phyloP scores from a whole-genome alignment of 2,329 filamentous ascomycete species.

The Botrytis squamosa region DNA sequence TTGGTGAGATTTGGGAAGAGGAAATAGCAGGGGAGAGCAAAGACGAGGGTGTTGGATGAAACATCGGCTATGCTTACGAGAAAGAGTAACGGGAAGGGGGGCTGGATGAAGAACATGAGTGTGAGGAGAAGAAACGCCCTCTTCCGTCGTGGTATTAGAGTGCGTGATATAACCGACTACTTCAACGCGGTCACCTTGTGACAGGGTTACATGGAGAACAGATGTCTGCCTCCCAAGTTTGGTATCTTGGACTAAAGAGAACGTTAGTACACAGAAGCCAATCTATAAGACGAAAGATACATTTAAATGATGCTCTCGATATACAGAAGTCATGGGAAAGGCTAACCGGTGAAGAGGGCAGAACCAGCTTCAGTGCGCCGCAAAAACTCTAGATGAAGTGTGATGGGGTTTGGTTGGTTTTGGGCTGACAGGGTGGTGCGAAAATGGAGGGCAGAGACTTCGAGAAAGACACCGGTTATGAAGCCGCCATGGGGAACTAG shows the following conservation, averaged over 20 bases:
- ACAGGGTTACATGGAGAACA: slow-evolving; percentile 60
- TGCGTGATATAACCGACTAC: slow-evolving; percentile 65
- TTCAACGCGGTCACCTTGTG: slow-evolving; percentile 56
- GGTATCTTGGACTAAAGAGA: slow-evolving; percentile 51
- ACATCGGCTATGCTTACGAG: slow-evolving; percentile 24
- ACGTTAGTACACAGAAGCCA: not conserved
- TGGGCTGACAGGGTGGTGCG: slow-evolving; percentile 54
- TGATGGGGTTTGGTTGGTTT: slow-evolving; percentile 61
- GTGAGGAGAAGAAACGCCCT: slow-evolving; percentile 55
- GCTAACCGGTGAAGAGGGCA: slow-evolving; percentile 47
- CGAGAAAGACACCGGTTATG: slow-evolving; percentile 61
- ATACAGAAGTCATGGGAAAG: not conserved
- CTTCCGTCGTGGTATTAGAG: slow-evolving; percentile 58
- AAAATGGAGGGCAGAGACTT: slow-evolving; percentile 60
- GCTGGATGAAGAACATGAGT: slow-evolving; percentile 49
- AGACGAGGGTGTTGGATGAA: no score
- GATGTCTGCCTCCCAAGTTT: slow-evolving; percentile 65
- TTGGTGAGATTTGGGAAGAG: slow-evolving; percentile 47
- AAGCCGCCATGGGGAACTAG: slow-evolving; percentile 71
- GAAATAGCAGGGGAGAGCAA: slow-evolving; percentile 24
- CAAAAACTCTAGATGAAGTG: slow-evolving; percentile 64
- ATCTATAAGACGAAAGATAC: not conserved
- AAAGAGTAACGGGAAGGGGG: slow-evolving; percentile 42
- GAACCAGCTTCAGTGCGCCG: slow-evolving; percentile 59
- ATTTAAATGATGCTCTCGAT: not conserved